Evolutionary conservation across 495 filamentous ascomycete genomes (phyloP), one percentile per base, ranked within the genome.

Genomic region (Articulospora tetracladia): DNA sequence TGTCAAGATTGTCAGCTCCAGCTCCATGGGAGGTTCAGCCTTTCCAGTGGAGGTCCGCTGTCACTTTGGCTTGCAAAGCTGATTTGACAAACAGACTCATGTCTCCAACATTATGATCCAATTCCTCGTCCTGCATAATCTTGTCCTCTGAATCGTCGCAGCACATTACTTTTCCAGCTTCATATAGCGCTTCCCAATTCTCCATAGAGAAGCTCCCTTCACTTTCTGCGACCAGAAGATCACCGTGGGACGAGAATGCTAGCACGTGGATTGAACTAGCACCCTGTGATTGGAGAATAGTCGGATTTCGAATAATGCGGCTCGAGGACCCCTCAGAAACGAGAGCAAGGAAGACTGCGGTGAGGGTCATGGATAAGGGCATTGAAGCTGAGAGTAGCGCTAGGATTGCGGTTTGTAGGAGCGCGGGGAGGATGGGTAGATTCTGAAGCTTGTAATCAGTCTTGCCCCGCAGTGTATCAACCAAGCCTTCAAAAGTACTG

Each of bases 221-320:
- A 68, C 91, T 95, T 69, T 96, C 88, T 32, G 82, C 86, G 44
- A 96, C 71, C 19, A 96, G 72, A 28, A 96, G 71, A 54, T 91
- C 87, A 19, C 86, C 83, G 53, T 85, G 83, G 7, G 85, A 88
- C 25, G 88, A 88, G 65, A 92, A 93, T 2, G 85, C 86, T 28
- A 97, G 72, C 24, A 88, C 88, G 67, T 95, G 91, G 26, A 91
- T 78, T 11, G 90, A 91, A 24, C 74, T 73, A 12, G 88, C 87
- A 28, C 72, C 66, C 39, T 81, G 76, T 27, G 86, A 72, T 17
- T 85, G 76, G 47, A 74, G 67, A 1, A 81, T 71, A 2, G 80
- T 81, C 19, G 87, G 85, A 46, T 88, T 77, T 8, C 72, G 69
- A 53, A 83, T 68, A 26, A 84, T 75, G 6, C 78, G 58, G 46